Base-by-base conservation (phyloP, 768 basidiomycete species). In the Trichaptum fuscoviolaceum region DNA sequence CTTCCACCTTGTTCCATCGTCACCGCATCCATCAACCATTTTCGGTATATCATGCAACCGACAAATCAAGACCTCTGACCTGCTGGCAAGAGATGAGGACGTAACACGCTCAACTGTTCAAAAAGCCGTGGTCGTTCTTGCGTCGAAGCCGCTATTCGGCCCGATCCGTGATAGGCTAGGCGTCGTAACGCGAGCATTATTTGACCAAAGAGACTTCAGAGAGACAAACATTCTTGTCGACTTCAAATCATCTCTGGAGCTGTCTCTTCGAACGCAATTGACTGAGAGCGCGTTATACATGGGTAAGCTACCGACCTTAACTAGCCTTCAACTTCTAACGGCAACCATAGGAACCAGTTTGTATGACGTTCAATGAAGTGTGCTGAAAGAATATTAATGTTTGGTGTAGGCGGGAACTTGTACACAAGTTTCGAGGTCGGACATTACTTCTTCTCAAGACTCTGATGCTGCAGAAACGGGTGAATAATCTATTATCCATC, bases 11-110 rank as follows among this genome's bases (percentile, higher is more conserved):
- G 92, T 93, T 8, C 90, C 91, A 25, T 81, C 86, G 15, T 84
- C 87, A 10, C 84, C 84, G 0, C 85, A 83, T 68, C 87, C 91
- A 0, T 85, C 84, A 20, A 99, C 97, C 4, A 79, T 99, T 52
- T 99, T 99, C 73, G 97, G 96, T 36, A 99, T 99, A 73, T 98
- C 96, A 87, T 96, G 96, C 75, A 98, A 99, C 71, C 93, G 96
- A 62, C 97, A 99, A 80, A 94, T 99, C 35, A 81, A 92, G 10
- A 82, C 95, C 1, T 83, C 89, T 0, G 82, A 88, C 25, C 82
- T 99, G 30, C 80, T 94, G 4, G 89, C 91, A 61, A 91, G 89
- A 73, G 84, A 87, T 52, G 77, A 76, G 36, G 96, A 97, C 69
- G 93, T 99, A 20, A 99, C 97, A 5, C 88, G 97, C 18, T 94